phyloP scores from a whole-genome alignment of 495 filamentous ascomycete species.

The Pseudoneurospora amorphoporcata region DNA sequence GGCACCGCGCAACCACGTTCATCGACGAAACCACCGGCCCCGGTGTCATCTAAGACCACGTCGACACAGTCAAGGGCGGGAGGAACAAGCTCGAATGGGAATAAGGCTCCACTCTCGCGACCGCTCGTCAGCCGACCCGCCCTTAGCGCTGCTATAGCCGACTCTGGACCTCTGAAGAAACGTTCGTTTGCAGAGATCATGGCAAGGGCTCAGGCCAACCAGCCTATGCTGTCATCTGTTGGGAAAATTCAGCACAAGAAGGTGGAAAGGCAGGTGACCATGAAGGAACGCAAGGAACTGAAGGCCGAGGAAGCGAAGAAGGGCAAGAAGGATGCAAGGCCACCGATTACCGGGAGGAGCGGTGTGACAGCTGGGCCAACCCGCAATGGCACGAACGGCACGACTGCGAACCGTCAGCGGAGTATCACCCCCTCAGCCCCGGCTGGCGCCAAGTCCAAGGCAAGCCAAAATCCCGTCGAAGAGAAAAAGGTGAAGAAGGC shows the following conservation, averaged over 20 bases:
- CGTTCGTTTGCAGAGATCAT: constrained; percentile 60
- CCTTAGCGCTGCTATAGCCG: neutral
- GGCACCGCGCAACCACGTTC: constrained; percentile 2
- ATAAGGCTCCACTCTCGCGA: constrained; percentile 9
- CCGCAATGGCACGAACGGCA: constrained; percentile 11
- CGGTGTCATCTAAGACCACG: neutral
- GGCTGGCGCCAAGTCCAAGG: constrained; percentile 8
- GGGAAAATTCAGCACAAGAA: constrained; percentile 48
- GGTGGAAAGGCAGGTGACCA: constrained; percentile 32
- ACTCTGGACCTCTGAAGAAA: constrained; percentile 45
- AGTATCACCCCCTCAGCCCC: constrained; percentile 9
- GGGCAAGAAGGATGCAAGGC: constrained; percentile 7
- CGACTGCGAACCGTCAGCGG: neutral
- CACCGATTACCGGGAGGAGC: constrained; percentile 9
- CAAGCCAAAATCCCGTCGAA: constrained; percentile 11
- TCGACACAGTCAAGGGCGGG: neutral
- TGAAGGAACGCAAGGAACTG: constrained; percentile 37
- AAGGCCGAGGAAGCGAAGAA: constrained; percentile 25
- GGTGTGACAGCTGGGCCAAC: constrained; percentile 7
- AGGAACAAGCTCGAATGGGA: constrained; percentile 4
- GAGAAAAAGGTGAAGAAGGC: constrained; percentile 50
- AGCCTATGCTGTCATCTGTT: constrained; percentile 34
- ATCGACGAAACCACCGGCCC: neutral
- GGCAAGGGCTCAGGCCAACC: constrained; percentile 48
- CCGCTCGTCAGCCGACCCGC: constrained; percentile 9